Conservation (phyloP, 768 basidiomycete genomes). For the Leucocoprinus leucothites region DNA sequence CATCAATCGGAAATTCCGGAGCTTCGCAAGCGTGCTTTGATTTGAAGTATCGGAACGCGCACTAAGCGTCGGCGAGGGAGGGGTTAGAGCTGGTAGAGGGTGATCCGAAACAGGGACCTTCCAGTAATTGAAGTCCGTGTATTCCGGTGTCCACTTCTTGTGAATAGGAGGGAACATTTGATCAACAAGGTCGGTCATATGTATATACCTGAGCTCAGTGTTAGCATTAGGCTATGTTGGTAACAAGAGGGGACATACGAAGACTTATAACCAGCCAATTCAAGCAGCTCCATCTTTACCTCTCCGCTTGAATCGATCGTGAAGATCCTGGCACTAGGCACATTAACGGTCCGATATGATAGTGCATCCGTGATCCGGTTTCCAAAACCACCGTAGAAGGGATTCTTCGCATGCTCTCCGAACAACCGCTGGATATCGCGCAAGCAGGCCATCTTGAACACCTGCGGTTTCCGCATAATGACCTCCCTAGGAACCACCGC, state of each 20-base stretch:
- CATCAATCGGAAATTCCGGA: slow-evolving; percentile 80
- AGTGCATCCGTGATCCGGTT: slow-evolving; percentile 98
- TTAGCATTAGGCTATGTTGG: neutral
- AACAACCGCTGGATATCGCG: slow-evolving; percentile 93
- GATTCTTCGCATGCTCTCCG: slow-evolving; percentile 62
- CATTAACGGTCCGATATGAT: slow-evolving; percentile 94
- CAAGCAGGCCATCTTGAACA: slow-evolving; percentile 99
- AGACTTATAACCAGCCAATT: slow-evolving; percentile 94
- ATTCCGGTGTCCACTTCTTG: slow-evolving; percentile 85
- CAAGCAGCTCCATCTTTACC: slow-evolving; percentile 96
- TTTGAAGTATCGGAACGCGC: slow-evolving; percentile 88
- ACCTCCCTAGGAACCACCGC: slow-evolving; percentile 65
- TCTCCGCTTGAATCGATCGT: slow-evolving; percentile 95
- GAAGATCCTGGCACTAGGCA: slow-evolving; percentile 92
- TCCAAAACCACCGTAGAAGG: slow-evolving; percentile 97
- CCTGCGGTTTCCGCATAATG: slow-evolving; percentile 97
- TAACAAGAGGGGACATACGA: slow-evolving; percentile 51
- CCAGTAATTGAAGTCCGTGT: slow-evolving; percentile 98
- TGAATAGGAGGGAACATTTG: slow-evolving; percentile 99
- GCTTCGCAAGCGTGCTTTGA: slow-evolving; percentile 65
- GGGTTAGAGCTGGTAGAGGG: slow-evolving; percentile 73
- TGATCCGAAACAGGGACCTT: slow-evolving; percentile 76
- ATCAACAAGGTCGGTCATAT: slow-evolving; percentile 99
- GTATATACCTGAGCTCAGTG: slow-evolving; percentile 69
- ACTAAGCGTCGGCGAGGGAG: slow-evolving; percentile 91